phyloP scores from a whole-genome alignment of 208 protist species.

The Angomonas deanei region DNA sequence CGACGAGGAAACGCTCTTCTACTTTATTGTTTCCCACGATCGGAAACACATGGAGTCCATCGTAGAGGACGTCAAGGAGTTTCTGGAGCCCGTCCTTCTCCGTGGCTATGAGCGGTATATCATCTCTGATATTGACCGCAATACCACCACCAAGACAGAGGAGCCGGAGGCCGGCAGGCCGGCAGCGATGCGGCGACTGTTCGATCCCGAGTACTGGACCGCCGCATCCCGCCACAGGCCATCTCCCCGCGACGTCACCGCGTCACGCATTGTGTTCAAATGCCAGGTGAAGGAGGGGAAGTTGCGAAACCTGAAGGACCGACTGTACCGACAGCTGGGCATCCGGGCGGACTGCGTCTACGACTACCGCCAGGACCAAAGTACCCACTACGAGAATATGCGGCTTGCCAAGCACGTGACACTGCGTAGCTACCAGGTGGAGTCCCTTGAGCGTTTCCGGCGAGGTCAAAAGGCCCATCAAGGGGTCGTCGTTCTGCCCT shows the following conservation, averaged over 20 bases:
- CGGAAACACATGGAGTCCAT: slow-evolving; percentile 66
- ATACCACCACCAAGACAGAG: slow-evolving; percentile 17
- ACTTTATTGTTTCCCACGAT: slow-evolving; percentile 78
- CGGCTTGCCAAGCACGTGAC: slow-evolving; percentile 53
- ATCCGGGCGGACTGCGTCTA: slow-evolving; percentile 86
- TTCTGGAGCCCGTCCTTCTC: slow-evolving; percentile 59
- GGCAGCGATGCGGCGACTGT: slow-evolving; percentile 34
- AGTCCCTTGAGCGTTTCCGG: slow-evolving; percentile 80
- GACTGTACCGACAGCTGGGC: slow-evolving; percentile 59
- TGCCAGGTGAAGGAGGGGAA: slow-evolving; percentile 55
- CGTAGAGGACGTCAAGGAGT: slow-evolving; percentile 46
- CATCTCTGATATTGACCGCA: slow-evolving; percentile 78
- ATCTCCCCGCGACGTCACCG: background rate
- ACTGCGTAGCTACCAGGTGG: slow-evolving; percentile 82
- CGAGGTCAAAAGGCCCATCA: slow-evolving; percentile 80
- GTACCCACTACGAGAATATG: slow-evolving; percentile 50
- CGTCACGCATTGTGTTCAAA: slow-evolving; percentile 72
- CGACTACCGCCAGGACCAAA: slow-evolving; percentile 72
- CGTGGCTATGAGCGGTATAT: slow-evolving; percentile 68
- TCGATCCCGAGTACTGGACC: slow-evolving; percentile 6
- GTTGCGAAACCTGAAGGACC: slow-evolving; percentile 67
- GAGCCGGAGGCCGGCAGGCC: slow-evolving; percentile 21
- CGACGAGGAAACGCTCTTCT: slow-evolving; percentile 36
- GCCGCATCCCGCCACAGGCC: background rate
- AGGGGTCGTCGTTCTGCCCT: slow-evolving; percentile 99